Percentiles rank a stretch among this genome's conserved stretches.
Evolutionary conservation across 371 early-diverging fungal genomes (phyloP).

Genomic region (Rhizopus delemar): DNA sequence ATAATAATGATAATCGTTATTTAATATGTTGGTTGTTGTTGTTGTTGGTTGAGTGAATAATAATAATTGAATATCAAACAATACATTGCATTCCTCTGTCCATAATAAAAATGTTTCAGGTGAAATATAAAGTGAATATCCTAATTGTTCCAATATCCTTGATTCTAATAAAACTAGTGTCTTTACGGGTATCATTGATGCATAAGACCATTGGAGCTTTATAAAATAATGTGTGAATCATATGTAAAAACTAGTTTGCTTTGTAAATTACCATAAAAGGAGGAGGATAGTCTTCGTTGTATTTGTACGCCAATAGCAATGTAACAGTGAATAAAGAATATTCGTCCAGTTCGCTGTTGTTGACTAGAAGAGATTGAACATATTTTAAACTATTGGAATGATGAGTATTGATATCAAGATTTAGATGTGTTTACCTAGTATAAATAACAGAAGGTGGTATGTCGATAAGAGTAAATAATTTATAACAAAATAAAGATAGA

Average conservation of each 20-base stretch:
- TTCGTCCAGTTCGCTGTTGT: constrained; percentile 27
- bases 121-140: constrained; percentile 24
- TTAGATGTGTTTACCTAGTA: constrained; percentile 24
- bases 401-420: neutral
- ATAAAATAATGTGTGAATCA: constrained; percentile 7
- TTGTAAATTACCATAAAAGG: constrained; percentile 30
- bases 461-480: constrained; percentile 14
- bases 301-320: constrained; percentile 38
- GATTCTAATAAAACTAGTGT: constrained; percentile 24
- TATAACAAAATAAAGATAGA: constrained; percentile 25
- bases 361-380: constrained; percentile 25
- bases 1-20: neutral
- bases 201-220: constrained; percentile 32
- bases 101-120: constrained; percentile 16
- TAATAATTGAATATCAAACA: constrained; percentile 6
- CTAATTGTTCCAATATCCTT: constrained; percentile 17
- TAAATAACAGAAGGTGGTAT: constrained; percentile 28
- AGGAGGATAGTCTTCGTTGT: constrained; percentile 36
- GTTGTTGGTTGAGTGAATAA: neutral
- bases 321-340: constrained; percentile 37
- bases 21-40: neutral
- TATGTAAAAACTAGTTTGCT: neutral
- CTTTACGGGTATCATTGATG: constrained; percentile 25
- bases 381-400: constrained; percentile 30
- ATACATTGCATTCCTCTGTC: constrained; percentile 28